Percentiles rank a stretch among this genome's conserved stretches.
These are phyloP conservation scores for Platanus orientalis DNA, from an alignment of 164 flowering plant species.

Conservation along the genomic window DNA sequence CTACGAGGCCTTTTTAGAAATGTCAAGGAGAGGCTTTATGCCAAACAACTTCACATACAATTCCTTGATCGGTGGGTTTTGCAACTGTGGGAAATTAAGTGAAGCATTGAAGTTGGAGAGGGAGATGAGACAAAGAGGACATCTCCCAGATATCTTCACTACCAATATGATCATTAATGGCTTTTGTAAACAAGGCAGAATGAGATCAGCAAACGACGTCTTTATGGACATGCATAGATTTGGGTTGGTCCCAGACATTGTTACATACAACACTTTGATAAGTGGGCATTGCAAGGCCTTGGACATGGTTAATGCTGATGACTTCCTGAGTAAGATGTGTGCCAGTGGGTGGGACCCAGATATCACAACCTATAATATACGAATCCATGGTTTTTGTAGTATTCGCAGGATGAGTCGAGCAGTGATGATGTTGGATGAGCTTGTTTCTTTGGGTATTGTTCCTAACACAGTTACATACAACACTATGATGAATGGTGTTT, in stretches of 20 bases:
- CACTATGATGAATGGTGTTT: conserved; percentile 68
- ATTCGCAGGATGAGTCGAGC: conserved; percentile 52
- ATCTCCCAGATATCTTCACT: conserved; percentile 72
- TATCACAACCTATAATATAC: conserved; percentile 69
- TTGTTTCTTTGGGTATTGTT: conserved; percentile 57
- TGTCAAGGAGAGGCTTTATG: conserved; percentile 53
- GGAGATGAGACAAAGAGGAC: conserved; percentile 74
- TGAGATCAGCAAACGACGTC: conserved; percentile 52
- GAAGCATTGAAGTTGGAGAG: conserved; percentile 63
- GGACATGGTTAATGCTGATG: conserved; percentile 55
- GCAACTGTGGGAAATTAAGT: conserved; percentile 44
- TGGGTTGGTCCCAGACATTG: conserved; percentile 68
- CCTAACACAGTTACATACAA: conserved; percentile 85
- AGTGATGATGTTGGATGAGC: conserved; percentile 63
- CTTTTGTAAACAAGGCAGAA: conserved; percentile 63
- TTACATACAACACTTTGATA: conserved; percentile 80
- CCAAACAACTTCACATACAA: conserved; percentile 88
- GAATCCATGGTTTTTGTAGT: conserved; percentile 56
- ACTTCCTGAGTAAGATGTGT: conserved; percentile 42
- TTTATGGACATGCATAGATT: conserved; percentile 49
- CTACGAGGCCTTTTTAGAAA: conserved; percentile 43
- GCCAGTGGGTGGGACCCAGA: conserved; percentile 66
- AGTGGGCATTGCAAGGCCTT: conserved; percentile 65
- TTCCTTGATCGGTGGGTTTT: conserved; percentile 74
- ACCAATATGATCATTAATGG: conserved; percentile 73